Conservation (phyloP, 2,329 filamentous ascomycete species). For the Mollisiaceae sp. region DNA sequence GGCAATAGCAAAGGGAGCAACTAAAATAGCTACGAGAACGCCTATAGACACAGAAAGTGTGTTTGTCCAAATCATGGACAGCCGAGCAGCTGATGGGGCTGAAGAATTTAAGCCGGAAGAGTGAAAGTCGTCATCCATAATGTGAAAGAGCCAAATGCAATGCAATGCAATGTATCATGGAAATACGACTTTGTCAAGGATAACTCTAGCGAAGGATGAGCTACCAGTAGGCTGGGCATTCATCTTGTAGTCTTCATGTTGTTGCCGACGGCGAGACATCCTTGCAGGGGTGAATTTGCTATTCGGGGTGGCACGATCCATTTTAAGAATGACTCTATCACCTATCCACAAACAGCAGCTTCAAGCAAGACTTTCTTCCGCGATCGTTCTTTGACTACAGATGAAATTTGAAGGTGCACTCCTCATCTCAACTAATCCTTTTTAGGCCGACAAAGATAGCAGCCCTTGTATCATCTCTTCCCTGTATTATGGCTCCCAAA, state of each 20-base stretch:
- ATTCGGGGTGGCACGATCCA: slow-evolving; percentile 20
- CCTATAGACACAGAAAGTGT: slow-evolving; percentile 20
- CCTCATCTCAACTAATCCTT: neutral
- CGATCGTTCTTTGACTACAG: neutral
- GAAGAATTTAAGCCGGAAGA: slow-evolving; percentile 15
- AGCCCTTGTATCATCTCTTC: neutral
- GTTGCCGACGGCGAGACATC: neutral
- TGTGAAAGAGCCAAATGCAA: slow-evolving; percentile 3
- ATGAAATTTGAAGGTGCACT: neutral
- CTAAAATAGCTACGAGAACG: slow-evolving; percentile 29
- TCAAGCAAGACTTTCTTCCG: neutral
- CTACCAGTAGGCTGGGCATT: neutral
- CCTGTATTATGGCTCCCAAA: slow-evolving; percentile 34
- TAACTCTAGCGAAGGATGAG: too few species aligned
- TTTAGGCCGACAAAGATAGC: neutral
- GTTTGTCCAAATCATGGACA: slow-evolving; percentile 14
- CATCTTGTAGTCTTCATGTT: neutral
- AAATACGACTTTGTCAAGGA: too few species aligned
- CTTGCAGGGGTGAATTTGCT: neutral
- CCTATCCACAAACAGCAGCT: neutral
- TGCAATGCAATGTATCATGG: neutral
- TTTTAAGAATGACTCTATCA: neutral
- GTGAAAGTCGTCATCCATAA: slow-evolving; percentile 35
- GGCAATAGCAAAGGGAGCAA: slow-evolving; percentile 31
- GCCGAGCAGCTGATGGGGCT: neutral